Evolutionary conservation across 345 rosid genomes (phyloP).

Genomic region (Salix arbutifolia): DNA sequence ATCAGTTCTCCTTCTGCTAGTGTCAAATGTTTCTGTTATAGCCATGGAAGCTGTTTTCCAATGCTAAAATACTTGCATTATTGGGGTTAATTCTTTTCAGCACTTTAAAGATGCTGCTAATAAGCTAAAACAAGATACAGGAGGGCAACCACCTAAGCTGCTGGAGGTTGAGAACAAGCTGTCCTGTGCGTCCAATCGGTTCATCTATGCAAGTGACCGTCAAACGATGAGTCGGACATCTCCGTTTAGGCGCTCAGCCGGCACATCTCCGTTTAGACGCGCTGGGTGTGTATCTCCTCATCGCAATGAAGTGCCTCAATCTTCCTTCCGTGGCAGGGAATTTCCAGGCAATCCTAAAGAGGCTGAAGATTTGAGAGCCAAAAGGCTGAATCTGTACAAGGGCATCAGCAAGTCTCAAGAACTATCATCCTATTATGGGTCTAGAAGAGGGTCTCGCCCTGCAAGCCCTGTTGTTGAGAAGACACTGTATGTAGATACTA

Average conservation of each 20-base stretch:
- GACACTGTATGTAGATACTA: conserved; percentile 60
- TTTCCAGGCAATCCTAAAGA: conserved; percentile 55
- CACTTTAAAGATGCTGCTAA: conserved; percentile 33
- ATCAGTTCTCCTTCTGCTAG: background rate
- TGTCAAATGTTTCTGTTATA: conserved; percentile 6
- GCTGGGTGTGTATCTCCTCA: conserved; percentile 49
- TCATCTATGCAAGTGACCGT: conserved; percentile 33
- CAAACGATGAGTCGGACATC: conserved; percentile 36
- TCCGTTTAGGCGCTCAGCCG: conserved; percentile 47
- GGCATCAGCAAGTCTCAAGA: conserved; percentile 51
- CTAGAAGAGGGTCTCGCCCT: conserved; percentile 32
- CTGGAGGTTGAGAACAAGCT: conserved; percentile 32
- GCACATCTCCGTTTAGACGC: conserved; percentile 46
- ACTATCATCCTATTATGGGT: conserved; percentile 22
- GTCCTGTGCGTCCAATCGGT: conserved; percentile 38
- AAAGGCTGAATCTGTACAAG: conserved; percentile 31
- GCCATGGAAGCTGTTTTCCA: conserved; percentile 5
- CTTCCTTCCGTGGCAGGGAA: conserved; percentile 46
- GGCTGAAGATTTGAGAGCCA: conserved; percentile 41
- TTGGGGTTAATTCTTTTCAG: conserved; percentile 32
- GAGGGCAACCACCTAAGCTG: conserved; percentile 40
- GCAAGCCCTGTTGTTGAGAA: conserved; percentile 52
- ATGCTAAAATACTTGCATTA: conserved; percentile 1
- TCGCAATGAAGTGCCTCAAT: conserved; percentile 45
- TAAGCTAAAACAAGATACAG: conserved; percentile 34